Base-by-base conservation (phyloP, 352 stramenopile genomes). In the Phytopythium montanum region DNA sequence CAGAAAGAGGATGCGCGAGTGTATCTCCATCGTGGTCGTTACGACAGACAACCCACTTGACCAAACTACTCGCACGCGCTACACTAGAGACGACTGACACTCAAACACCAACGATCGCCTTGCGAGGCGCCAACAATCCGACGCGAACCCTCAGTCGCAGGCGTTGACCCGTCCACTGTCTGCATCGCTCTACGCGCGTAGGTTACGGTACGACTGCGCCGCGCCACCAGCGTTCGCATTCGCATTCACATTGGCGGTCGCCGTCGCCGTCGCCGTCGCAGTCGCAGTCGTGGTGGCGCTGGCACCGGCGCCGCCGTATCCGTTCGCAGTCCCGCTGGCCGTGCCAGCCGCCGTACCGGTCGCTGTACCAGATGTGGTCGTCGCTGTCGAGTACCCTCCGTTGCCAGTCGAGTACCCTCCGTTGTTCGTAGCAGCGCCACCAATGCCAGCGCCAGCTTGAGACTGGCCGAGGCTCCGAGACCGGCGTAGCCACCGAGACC, bases 201-300 rank as follows among this genome's bases (percentile, higher is more conserved):
- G 26, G 46, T 53, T 53, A 26, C 46, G 46, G 46, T 53, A 53
- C 38, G 38, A 44, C 46, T 53, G 46, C 21, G 5, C 36, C 28
- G 48, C 31, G 3, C 1, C 45, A 10, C 45, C 45, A 21, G 23
- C 45, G 21, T 52, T 52, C 3, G 45, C 45, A 25, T 52, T 52
- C 3, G 23, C 46, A 9, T 51, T 51, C 21, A 23, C 44, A 31
- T 51, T 51, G 21, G 21, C 44, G 9, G 12, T 51, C 21, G 44
- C 44, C 3, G 16, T 48, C n/a, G 16, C 41, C 19, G 42, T 49
- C 19, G 21, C 18, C 5, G 19, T 2, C 19, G n/a, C n/a, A n/a
- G n/a, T n/a, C 36, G 36, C 45, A 10, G 4, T 52, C 25, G 45
- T 25, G 2, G 21, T 52, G 5, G 23, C 45, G 16, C 26, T 36